Evolutionary conservation across 1,139 yeast species (phyloP).

Genomic region (Sugiyamaella novakii): DNA sequence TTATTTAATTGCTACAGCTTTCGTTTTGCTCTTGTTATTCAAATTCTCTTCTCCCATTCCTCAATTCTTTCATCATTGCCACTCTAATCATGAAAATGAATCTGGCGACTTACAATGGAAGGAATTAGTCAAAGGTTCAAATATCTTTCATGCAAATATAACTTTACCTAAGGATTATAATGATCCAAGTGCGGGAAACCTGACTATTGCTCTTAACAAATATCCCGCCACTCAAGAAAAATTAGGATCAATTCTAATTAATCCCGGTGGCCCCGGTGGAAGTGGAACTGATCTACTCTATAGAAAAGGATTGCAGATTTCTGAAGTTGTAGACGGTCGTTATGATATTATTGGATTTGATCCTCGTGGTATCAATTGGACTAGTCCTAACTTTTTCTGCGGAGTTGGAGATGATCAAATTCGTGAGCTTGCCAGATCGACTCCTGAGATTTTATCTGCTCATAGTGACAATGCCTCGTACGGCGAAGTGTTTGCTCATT

Average conservation of each 20-base stretch:
- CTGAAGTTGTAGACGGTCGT: constrained; percentile 22
- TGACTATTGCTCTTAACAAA: constrained; percentile 23
- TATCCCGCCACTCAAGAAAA: constrained; percentile 20
- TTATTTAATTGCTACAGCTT: background rate
- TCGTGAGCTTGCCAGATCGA: background rate
- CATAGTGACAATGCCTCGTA: constrained; percentile 20
- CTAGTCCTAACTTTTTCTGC: constrained; percentile 22
- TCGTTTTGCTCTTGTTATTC: background rate
- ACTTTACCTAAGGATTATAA: constrained; percentile 26
- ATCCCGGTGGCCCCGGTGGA: constrained; percentile 29
- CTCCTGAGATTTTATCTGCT: constrained; percentile 10
- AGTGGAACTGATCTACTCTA: constrained; percentile 25
- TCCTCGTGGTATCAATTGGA: constrained; percentile 26
- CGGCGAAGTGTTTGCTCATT: constrained; percentile 18
- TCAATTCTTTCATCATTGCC: background rate
- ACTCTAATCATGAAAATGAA: background rate
- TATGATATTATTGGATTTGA: constrained; percentile 29
- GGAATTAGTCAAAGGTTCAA: constrained; percentile 14
- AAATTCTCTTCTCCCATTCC: background rate
- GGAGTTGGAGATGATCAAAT: constrained; percentile 9
- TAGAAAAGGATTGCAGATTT: constrained; percentile 16
- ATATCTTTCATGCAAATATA: constrained; percentile 20
- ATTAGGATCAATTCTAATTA: constrained; percentile 25
- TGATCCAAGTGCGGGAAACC: constrained; percentile 22
- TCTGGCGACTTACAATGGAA: constrained; percentile 17